Evolutionary conservation across 2,329 filamentous ascomycete genomes (phyloP).

Genomic region (Aulographum hederae): DNA sequence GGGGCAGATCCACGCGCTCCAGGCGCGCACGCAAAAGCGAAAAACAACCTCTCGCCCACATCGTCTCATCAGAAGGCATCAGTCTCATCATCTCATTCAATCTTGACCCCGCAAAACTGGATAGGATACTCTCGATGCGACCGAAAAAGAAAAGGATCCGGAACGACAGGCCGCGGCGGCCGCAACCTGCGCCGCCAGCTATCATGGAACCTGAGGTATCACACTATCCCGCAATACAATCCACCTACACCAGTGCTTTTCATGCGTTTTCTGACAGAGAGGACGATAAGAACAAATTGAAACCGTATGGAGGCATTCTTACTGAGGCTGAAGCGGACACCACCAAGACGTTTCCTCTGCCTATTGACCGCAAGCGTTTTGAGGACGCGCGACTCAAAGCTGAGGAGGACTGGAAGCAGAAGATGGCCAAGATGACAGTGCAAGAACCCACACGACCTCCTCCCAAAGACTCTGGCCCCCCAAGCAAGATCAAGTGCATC

Average conservation of each 20-base stretch:
- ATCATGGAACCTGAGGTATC: slow-evolving; percentile 24
- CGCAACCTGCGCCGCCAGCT: slow-evolving; percentile 13
- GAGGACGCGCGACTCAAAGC: slow-evolving; percentile 80
- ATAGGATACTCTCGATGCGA: slow-evolving; percentile 38
- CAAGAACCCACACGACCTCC: slow-evolving; percentile 44
- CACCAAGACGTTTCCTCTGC: slow-evolving; percentile 63
- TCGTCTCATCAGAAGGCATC: slow-evolving; percentile 20
- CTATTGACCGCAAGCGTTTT: slow-evolving; percentile 68
- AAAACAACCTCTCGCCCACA: slow-evolving; percentile 19
- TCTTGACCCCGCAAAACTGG: slow-evolving; percentile 39
- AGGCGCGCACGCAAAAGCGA: slow-evolving; percentile 31
- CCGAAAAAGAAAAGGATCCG: slow-evolving; percentile 33
- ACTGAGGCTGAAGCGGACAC: slow-evolving; percentile 83
- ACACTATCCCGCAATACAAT: slow-evolving; percentile 42
- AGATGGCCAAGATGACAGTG: slow-evolving; percentile 43
- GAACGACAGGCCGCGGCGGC: slow-evolving; percentile 15
- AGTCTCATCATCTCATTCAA: slow-evolving; percentile 41
- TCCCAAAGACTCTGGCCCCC: slow-evolving; percentile 64
- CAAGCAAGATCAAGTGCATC: slow-evolving; percentile 96
- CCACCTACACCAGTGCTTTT: slow-evolving; percentile 60
- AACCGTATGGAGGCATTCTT: slow-evolving; percentile 88
- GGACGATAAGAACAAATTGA: slow-evolving; percentile 72
- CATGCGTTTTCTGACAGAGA: slow-evolving; percentile 83
- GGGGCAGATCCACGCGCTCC: slow-evolving; percentile 37
- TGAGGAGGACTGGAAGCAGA: slow-evolving; percentile 76